These are phyloP conservation scores for Coprinellus micaceus DNA, from an alignment of 768 basidiomycete genomes.

Conservation along the genomic window DNA sequence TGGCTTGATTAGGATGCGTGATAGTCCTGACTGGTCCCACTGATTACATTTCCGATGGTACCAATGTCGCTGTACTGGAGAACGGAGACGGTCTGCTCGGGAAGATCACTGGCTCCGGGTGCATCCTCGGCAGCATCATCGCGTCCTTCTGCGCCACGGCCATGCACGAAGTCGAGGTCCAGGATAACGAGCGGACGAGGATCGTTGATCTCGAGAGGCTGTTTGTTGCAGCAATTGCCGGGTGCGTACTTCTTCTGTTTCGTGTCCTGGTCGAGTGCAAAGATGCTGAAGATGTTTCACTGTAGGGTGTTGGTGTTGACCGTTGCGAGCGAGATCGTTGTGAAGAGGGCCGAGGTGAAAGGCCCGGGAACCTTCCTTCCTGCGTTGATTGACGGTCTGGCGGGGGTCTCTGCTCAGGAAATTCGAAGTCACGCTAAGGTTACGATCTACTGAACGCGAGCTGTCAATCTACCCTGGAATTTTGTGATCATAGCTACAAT, in stretches of 20 bases:
- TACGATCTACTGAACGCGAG: constrained; percentile 9
- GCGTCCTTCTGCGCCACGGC: constrained; percentile 80
- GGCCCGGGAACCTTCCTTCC: constrained; percentile 66
- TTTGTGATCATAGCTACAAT: no score
- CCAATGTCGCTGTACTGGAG: constrained; percentile 55
- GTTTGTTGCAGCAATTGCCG: constrained; percentile 70
- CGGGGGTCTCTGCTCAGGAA: constrained; percentile 29
- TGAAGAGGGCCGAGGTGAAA: constrained; percentile 39
- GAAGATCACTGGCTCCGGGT: constrained; percentile 87
- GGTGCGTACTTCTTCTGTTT: constrained; percentile 43
- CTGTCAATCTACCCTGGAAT: no score
- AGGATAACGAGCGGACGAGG: constrained; percentile 28
- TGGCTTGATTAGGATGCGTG: constrained; percentile 80
- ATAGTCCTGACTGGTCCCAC: constrained; percentile 74
- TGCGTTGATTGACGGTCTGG: constrained; percentile 59
- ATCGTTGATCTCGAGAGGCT: constrained; percentile 70
- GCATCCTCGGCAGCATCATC: constrained; percentile 73
- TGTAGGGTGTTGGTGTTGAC: constrained; percentile 55
- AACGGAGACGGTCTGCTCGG: constrained; percentile 78
- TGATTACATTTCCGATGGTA: constrained; percentile 86
- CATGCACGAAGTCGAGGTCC: constrained; percentile 29
- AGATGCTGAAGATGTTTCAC: constrained; percentile 1
- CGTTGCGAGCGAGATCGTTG: constrained; percentile 60
- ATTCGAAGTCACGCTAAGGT: constrained; percentile 31
- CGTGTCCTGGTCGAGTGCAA: constrained; percentile 4